Percentiles rank a stretch among this genome's conserved stretches.
These are phyloP conservation scores for Gracilaria gracilis DNA, from an alignment of 23 red algal species.

Conservation along the genomic window DNA sequence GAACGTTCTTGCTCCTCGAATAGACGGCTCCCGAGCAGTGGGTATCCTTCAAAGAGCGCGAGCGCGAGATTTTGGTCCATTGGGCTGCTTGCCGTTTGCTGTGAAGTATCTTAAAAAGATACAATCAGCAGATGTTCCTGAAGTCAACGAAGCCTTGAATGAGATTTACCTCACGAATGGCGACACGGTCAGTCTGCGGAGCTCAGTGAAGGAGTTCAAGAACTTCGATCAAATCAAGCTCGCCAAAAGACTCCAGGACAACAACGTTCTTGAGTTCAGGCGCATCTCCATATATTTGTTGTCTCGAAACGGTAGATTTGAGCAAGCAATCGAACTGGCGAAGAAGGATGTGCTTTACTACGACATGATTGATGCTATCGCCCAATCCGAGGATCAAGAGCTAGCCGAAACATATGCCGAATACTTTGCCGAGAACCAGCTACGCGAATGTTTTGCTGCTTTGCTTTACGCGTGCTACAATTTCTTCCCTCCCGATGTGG, in stretches of 20 bases:
- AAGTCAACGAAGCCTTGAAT: constrained; percentile 95
- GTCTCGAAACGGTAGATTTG: constrained; percentile 77
- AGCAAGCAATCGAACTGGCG: constrained; percentile 89
- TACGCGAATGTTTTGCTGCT: constrained; percentile 82
- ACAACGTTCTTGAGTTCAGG: constrained; percentile 82
- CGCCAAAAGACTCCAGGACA: constrained; percentile 72
- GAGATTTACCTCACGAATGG: constrained; percentile 78
- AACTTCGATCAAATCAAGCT: constrained; percentile 93
- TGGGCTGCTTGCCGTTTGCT: constrained; percentile 71
- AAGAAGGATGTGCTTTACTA: constrained; percentile 79
- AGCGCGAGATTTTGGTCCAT: constrained; percentile 53
- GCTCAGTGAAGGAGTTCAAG: constrained; percentile 79
- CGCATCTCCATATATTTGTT: constrained; percentile 70
- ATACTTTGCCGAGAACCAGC: constrained; percentile 70
- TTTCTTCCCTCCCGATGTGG: constrained; percentile 88
- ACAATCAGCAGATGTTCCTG: constrained; percentile 84
- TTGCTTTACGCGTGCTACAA: constrained; percentile 92
- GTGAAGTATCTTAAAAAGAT: constrained; percentile 82
- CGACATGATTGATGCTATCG: constrained; percentile 87
- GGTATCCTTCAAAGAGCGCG: constrained; percentile 64
- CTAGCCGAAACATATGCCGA: constrained; percentile 85
- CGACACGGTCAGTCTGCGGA: constrained; percentile 62
- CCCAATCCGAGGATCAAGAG: constrained; percentile 74
- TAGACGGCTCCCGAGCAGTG: constrained; percentile 77
- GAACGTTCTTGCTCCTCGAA: constrained; percentile 73